These are phyloP conservation scores for Blastocystis sp. DNA, from an alignment of 352 stramenopile species.

Conservation along the genomic window DNA sequence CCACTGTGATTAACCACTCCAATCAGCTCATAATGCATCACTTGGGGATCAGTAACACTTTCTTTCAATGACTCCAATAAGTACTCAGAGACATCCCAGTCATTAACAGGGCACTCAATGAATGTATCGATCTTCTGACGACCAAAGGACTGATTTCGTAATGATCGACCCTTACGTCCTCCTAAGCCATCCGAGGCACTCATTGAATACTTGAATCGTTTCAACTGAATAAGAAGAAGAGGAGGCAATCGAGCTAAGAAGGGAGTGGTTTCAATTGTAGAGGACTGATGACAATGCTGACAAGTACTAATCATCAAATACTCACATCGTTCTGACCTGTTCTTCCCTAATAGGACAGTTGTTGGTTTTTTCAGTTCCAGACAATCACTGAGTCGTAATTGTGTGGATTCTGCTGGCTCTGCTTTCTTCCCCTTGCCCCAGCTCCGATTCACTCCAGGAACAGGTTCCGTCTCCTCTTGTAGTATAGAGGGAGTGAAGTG, in stretches of 20 bases:
- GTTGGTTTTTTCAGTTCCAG: conserved; percentile 51
- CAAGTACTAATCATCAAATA: background rate
- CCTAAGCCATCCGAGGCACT: background rate
- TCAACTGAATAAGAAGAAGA: conserved; percentile 97
- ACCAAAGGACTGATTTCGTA: conserved; percentile 80
- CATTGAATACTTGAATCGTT: conserved; percentile 88
- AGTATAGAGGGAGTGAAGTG: background rate
- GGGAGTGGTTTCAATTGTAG: conserved; percentile 10
- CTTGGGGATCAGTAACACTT: background rate
- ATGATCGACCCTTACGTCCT: background rate
- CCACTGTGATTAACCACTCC: conserved; percentile 62
- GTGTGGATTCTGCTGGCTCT: background rate
- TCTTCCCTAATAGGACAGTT: background rate
- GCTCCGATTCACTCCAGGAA: background rate
- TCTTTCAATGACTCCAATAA: conserved; percentile 69
- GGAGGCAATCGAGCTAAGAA: conserved; percentile 91
- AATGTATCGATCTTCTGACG: conserved; percentile 89
- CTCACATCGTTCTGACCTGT: background rate
- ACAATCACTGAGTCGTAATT: background rate
- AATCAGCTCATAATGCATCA: conserved; percentile 73
- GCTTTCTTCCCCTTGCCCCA: background rate
- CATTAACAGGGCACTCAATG: conserved; percentile 89
- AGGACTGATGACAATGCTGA: background rate
- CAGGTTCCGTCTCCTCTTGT: background rate
- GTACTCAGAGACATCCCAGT: conserved; percentile 80